Base-by-base conservation (phyloP, 495 filamentous ascomycete genomes). In the Letharia columbiana region DNA sequence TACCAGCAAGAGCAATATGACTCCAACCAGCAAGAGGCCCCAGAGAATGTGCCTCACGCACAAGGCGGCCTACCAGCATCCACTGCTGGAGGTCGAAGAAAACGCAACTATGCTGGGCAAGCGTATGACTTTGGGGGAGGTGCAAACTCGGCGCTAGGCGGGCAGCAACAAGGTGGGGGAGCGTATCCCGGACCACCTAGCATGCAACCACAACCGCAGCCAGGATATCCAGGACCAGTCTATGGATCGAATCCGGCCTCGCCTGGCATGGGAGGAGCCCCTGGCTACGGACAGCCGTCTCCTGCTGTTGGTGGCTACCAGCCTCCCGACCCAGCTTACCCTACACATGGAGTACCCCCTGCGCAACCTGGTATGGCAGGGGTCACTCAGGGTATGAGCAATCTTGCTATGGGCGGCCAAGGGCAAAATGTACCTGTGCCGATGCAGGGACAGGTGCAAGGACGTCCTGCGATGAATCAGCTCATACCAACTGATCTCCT, bases 121-220 rank as follows among this genome's bases (percentile, higher is more conserved):
- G 93, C 92, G 9, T 98, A 93, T 75, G 95, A 96, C 15, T 92
- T 98, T 72, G 92, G 89, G 42, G 84, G 84, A 41, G 94, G 94
- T 70, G 90, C 89, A 71, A 98, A 98, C 84, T 86, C 90, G 62
- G 89, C 79, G 20, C 73, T 86, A 54, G 84, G 83, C 67, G 83
- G 81, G 60, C 86, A 88, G 72, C 74, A 73, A 57, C 76, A 77
- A 37, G 82, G 75, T 4, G 82, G 82, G 59, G 82, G 78, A 65
- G 72, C 76, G 74, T 84, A 76, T 79, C 66, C 71, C 28, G 52
- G 50, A 70, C 68, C 77, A 71, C 71, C 78, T 75, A 75, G 83
- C 59, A 65, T 60, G 71, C 82, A 72, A 73, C 45, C 68, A 45
- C 76, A 76, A 67, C 71, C 54, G 33, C 54, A 73, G 63, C 73